phyloP scores from a whole-genome alignment of 495 filamentous ascomycete species.

The Penicillium goetzii region DNA sequence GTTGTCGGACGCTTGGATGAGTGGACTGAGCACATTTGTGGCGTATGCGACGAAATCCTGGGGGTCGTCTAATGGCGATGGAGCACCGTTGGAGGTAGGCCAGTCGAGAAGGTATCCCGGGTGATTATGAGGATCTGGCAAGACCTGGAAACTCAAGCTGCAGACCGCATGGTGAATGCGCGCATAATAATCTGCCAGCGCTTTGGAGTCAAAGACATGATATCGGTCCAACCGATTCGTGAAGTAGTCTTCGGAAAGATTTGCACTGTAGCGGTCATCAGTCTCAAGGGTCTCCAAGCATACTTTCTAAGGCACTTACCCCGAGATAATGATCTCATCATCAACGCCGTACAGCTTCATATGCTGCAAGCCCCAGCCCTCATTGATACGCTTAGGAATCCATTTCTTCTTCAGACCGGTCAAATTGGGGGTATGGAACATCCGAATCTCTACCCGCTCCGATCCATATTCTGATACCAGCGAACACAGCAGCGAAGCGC shows the following conservation, averaged over 20 bases:
- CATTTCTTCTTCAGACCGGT: conserved; percentile 82
- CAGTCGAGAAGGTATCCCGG: conserved; percentile 75
- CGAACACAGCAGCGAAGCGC: conserved; percentile 84
- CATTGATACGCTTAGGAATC: conserved; percentile 88
- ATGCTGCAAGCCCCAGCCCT: conserved; percentile 97
- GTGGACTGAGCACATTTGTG: conserved; percentile 62
- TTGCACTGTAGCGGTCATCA: conserved; percentile 60
- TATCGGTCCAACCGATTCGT: conserved; percentile 95
- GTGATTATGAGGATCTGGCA: conserved; percentile 57
- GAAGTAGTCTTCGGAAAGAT: conserved; percentile 93
- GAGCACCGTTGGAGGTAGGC: conserved; percentile 74
- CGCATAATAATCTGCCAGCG: conserved; percentile 82
- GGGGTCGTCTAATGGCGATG: conserved; percentile 71
- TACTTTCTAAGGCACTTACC: conserved; percentile 48
- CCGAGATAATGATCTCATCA: conserved; percentile 93
- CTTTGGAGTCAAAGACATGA: conserved; percentile 80
- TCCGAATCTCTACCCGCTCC: conserved; percentile 87
- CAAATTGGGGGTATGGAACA: conserved; percentile 98
- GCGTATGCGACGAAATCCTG: conserved; percentile 69
- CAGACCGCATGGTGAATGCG: conserved; percentile 75
- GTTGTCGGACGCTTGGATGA: conserved; percentile 59
- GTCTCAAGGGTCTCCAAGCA: not conserved
- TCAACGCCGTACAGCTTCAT: conserved; percentile 99
- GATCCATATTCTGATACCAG: conserved; percentile 81
- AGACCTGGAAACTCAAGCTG: conserved; percentile 78